Evolutionary conservation across 1,284 basidiomycete genomes (phyloP), one percentile per base, ranked within the genome.

Genomic region (Puccinia polysora): DNA sequence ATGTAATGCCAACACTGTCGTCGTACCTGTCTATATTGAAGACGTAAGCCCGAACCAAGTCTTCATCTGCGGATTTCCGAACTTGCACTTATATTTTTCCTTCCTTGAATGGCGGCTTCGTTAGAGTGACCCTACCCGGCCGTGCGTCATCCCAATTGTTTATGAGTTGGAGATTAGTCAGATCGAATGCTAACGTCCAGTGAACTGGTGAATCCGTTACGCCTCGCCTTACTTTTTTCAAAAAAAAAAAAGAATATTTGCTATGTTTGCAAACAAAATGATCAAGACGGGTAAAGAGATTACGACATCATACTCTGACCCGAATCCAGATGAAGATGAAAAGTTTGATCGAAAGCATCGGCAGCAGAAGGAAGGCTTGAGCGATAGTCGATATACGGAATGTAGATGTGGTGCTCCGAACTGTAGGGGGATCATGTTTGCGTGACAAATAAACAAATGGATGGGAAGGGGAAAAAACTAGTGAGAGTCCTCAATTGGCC

Each of bases 231-330:
- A 12, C 18, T 7, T 28, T 8, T 14, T 58, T 12, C 56, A 34
- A 59, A 20, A 8, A 32, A 49, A 34, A 63, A 50, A 20, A 32
- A 70, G 67, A 30, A 70, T 70, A 20, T 70, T 70, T 52, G 67
- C 67, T 1, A 70, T 70, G 67, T 70, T 70, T 60, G 67, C 67
- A 14, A 70, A 62, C 12, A 70, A 70, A 36, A 38, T 38, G 12
- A 60, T 70, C 18, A 70, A 52, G 36, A 49, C 53, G 6, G 67
- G 56, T 28, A 50, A 18, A 15, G 67, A 70, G 34, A 59, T 70
- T 15, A 70, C 67, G 20, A 60, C 67, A 0, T 60, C 67, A 30
- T 70, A 70, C 14, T 70, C 67, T 18, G 67, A 70, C 52, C 67
- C 67, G 10, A 59, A 65, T 52, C 30, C 43, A n/a, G 45, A 28